Base-by-base conservation (phyloP, 2,329 filamentous ascomycete species). In the Alternaria atra region DNA sequence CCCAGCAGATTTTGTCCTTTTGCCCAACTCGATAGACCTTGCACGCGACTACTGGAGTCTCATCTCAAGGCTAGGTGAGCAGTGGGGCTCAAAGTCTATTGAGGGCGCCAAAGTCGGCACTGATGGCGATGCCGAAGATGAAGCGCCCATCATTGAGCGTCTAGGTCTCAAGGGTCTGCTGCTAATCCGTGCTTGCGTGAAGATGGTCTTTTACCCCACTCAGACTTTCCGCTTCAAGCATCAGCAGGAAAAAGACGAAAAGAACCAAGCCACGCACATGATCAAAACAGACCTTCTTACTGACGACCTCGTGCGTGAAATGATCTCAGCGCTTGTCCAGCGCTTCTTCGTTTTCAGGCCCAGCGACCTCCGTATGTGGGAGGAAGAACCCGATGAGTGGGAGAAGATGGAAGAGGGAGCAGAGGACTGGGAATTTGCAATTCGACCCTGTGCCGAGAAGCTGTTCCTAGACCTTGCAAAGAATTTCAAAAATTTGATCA, bases 361-460 rank as follows among this genome's bases (percentile, higher is more conserved):
- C 60, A 88, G 89, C 52, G 95, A 99, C 77, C 86, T 98, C 1
- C 89, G 93, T 63, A 91, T 93, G 59, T 99, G 95, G 95, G 91
- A 96, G 74, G 91, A 96, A 73, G 93, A 97, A 59, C 93, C 94
- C 0, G 93, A 99, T 77, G 93, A 96, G 55, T 99, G 95, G 94
- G 94, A 97, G 77, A 90, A 91, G 66, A 89, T 90, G 71, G 93
- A 97, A 81, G 93, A 96, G 72, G 91, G 90, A 61, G 89, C 91
- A 35, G 91, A 93, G 68, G 77, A 78, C 61, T 98, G 91, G 86
- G 93, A 98, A 73, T 97, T 94, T 82, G 92, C 94, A 60, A 90
- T 98, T 54, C 89, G 94, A 32, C 92, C 94, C 2, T 98, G 94
- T 75, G 90, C 95, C 0, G 95, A 99, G 79, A 96, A 94, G 78